Evolutionary conservation across 1,284 basidiomycete species (phyloP).

Genomic region (Neonothopanus nambi): DNA sequence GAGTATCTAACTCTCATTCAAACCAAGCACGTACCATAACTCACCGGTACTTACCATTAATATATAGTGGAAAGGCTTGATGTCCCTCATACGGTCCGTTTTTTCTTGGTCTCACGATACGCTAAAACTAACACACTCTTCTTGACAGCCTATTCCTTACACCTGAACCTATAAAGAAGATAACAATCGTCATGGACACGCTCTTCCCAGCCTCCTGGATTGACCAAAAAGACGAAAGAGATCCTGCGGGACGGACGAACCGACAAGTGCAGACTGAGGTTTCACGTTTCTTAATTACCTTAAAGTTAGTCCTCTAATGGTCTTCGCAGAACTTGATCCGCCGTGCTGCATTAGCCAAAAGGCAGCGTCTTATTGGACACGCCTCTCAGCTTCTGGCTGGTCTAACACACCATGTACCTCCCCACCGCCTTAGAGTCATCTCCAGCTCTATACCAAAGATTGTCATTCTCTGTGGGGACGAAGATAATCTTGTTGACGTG

Average conservation of each 20-base stretch:
- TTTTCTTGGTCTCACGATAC: neutral
- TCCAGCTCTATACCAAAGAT: constrained; percentile 56
- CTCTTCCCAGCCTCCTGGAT: constrained; percentile 65
- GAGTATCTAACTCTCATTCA: constrained; percentile 23
- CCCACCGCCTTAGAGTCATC: constrained; percentile 55
- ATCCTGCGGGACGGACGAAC: constrained; percentile 61
- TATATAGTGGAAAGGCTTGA: constrained; percentile 45
- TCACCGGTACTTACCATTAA: neutral
- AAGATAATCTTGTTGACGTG: constrained; percentile 67
- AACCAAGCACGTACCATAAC: no score
- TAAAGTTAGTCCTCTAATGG: neutral
- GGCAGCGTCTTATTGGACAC: constrained; percentile 63
- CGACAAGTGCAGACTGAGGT: constrained; percentile 57
- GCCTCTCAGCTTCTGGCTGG: constrained; percentile 78
- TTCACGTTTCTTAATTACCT: constrained; percentile 17
- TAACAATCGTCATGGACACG: constrained; percentile 58
- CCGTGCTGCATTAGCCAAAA: constrained; percentile 56
- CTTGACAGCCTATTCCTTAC: constrained; percentile 43
- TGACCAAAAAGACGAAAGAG: constrained; percentile 47
- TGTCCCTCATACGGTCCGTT: constrained; percentile 34
- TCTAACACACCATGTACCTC: constrained; percentile 66
- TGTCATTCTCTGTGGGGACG: constrained; percentile 72
- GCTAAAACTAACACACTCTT: neutral
- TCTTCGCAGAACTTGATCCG: constrained; percentile 46
- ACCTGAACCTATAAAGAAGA: constrained; percentile 49